Evolutionary conservation across 2,329 filamentous ascomycete genomes (phyloP).

Genomic region (Penicillium sp.): DNA sequence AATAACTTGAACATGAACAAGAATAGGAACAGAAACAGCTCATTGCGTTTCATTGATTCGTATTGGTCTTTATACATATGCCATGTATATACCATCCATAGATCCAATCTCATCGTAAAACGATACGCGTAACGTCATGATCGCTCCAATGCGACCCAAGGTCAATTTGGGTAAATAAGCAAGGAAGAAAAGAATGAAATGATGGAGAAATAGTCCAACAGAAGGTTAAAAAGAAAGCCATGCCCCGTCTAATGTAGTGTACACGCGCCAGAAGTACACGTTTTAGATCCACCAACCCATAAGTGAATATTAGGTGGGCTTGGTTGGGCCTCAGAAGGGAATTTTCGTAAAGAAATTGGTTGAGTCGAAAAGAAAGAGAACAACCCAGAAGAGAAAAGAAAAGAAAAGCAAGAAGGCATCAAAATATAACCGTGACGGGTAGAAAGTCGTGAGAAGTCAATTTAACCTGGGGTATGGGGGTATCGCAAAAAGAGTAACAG

Average conservation of each 20-base stretch:
- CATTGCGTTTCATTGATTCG: too few species aligned
- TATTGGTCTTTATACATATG: too few species aligned
- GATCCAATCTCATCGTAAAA: too few species aligned
- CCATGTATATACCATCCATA: not conserved
- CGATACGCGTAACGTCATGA: too few species aligned
- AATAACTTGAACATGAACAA: too few species aligned
- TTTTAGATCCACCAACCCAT: constrained; percentile 1
- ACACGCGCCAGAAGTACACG: not conserved
- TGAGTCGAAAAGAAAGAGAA: not conserved
- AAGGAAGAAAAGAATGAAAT: not conserved
- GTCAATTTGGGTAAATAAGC: not conserved
- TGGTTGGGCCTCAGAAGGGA: not conserved
- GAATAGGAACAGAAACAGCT: too few species aligned
- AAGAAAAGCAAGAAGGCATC: not conserved
- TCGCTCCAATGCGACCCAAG: too few species aligned
- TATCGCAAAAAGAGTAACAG: not conserved
- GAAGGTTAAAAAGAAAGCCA: not conserved
- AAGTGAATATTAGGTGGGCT: not conserved
- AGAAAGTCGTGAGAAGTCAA: not conserved
- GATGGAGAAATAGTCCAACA: not conserved
- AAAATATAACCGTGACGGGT: not conserved
- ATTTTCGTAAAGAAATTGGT: not conserved
- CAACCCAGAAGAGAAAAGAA: not conserved
- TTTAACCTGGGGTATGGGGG: not conserved
- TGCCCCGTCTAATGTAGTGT: constrained; percentile 3